Percentiles rank a stretch among this genome's conserved stretches.
phyloP scores from a whole-genome alignment of 148 eudicot species.

The Euryodendron excelsum region DNA sequence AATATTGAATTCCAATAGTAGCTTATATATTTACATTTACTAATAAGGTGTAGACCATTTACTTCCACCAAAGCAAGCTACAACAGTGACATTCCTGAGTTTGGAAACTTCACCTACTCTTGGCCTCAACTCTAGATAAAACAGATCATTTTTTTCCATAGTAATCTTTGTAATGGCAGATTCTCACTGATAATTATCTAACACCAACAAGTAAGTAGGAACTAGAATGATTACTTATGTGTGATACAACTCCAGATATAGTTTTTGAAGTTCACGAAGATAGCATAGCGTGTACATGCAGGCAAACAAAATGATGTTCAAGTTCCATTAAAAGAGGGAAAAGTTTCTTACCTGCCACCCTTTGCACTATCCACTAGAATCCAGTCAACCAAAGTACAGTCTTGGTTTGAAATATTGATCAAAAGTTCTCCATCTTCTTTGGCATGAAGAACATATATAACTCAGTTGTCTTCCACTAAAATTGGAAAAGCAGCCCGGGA shows the following conservation, averaged over 20 bases:
- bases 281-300: background rate
- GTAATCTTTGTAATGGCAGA: background rate
- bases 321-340: background rate
- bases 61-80: background rate
- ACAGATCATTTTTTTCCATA: background rate
- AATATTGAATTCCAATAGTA: background rate
- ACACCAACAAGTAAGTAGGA: background rate
- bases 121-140: background rate
- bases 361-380: slow-evolving; percentile 83
- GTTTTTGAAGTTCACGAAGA: background rate
- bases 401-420: slow-evolving; percentile 70
- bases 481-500: slow-evolving; percentile 73
- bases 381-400: slow-evolving; percentile 81
- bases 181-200: background rate
- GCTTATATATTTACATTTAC: background rate
- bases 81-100: background rate
- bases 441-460: slow-evolving; percentile 92
- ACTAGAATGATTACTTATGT: background rate
- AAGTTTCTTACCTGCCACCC: slow-evolving; percentile 74
- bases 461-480: slow-evolving; percentile 49
- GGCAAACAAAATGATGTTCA: background rate
- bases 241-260: background rate
- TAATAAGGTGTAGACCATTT: background rate
- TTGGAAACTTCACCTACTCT: background rate
- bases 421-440: slow-evolving; percentile 69